Base-by-base conservation (phyloP, 306 rosid species). In the Gleditsia sinensis region DNA sequence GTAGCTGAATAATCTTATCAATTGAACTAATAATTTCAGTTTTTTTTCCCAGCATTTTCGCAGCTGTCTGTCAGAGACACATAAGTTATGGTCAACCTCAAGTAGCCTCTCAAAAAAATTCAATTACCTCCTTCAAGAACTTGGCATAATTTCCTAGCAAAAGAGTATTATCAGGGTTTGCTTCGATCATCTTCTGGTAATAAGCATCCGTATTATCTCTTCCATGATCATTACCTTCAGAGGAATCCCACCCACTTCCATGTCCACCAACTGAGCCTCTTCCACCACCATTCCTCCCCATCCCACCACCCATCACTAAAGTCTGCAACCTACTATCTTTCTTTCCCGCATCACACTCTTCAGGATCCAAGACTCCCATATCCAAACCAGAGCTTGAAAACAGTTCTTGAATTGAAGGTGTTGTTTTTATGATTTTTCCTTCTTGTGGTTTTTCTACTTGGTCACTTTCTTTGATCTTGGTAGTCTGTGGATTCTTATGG, bases 91-190 rank as follows among this genome's bases (percentile, higher is more conserved):
- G 33, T 43, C 39, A 54, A 54, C 13, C 9, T 64, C 23, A 80
- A 58, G 27, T 58, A 24, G 5, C 24, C 10, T 42, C 4, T 64
- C 4, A 43, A 34, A 62, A 6, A 32, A 40, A 30, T 9, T 6
- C 9, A 80, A 25, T 84, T 66, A 91, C 97, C 91, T 93, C 96
- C 73, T 84, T 89, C 78, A 89, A 81, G 76, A 91, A 93, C 88
- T 87, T 88, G 0, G 97, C 98, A 74, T 91, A 93, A 86, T 89
- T 93, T 72, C 92, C 90, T 25, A 93, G 98, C 59, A 93, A 54
- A 76, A 93, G 96, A n/a, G 86, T 72, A 70, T 91, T 86, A 59
- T 86, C 84, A 12, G 98, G 98, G 71, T 91, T 81, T 9, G 96
- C 96, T 75, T 88, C 73, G 34, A 93, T 91, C 97, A 93, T 93